Conservation (phyloP, 139 green algal genomes). For the Pleodorina starrii region DNA sequence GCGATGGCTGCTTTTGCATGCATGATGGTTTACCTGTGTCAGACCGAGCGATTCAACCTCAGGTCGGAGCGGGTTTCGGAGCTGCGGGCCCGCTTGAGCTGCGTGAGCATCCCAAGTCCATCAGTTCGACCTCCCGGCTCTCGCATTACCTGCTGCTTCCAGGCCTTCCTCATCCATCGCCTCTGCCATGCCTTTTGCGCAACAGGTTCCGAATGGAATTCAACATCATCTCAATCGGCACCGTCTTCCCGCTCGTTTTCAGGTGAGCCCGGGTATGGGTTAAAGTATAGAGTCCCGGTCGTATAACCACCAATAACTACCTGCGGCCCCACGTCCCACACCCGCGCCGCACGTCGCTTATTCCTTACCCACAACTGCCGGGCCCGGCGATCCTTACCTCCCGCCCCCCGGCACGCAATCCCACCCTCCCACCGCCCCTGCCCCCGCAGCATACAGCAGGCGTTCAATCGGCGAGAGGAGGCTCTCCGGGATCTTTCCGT, state of each 20-base stretch:
- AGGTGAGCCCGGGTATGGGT: too few relatives aligned
- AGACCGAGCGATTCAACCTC: not conserved
- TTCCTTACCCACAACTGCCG: too few relatives aligned
- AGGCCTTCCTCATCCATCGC: not conserved
- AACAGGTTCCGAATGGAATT: slow-evolving; percentile 31
- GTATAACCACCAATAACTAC: too few relatives aligned
- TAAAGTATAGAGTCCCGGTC: too few relatives aligned
- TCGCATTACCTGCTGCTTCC: not conserved
- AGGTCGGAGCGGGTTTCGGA: not conserved
- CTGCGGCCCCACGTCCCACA: too few relatives aligned
- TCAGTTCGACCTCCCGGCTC: not conserved
- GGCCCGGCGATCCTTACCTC: too few relatives aligned
- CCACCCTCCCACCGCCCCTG: not conserved
- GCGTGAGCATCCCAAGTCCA: not conserved
- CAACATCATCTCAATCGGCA: slow-evolving; percentile 6
- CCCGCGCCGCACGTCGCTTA: too few relatives aligned
- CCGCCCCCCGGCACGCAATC: too few relatives aligned
- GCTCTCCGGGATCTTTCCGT: slow-evolving; percentile 17
- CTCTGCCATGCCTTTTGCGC: too few relatives aligned
- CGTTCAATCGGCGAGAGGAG: slow-evolving; percentile 8
- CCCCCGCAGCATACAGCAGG: slow-evolving; percentile 32
- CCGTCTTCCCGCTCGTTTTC: slow-evolving; percentile 26
- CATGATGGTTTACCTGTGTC: slow-evolving; percentile 18
- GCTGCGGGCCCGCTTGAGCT: not conserved
- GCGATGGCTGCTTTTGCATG: not conserved